Conservation (phyloP, 2,329 filamentous ascomycete species). For the Gaeumannomyces tritici region DNA sequence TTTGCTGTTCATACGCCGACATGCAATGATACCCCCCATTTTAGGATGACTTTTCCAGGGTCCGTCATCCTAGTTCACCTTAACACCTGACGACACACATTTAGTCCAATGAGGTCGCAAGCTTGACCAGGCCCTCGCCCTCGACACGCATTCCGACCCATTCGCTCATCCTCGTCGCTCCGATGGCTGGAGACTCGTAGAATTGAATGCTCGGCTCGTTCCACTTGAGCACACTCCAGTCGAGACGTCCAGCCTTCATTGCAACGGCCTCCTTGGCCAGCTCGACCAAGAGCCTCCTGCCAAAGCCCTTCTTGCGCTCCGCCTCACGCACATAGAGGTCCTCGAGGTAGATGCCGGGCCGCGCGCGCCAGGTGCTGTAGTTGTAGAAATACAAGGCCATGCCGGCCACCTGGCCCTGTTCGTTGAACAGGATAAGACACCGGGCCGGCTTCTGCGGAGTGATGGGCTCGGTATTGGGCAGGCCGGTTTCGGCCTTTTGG, state of each 20-base stretch:
- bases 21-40: not conserved
- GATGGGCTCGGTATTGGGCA: conserved; percentile 42
- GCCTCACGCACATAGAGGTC: conserved; percentile 74
- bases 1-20: not conserved
- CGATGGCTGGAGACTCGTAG: conserved; percentile 55
- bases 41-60: not conserved
- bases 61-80: too few relatives aligned
- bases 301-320: conserved; percentile 70
- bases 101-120: conserved; percentile 38
- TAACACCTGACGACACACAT: not conserved
- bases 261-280: conserved; percentile 71
- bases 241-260: conserved; percentile 65
- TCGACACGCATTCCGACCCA: conserved; percentile 73
- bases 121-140: conserved; percentile 49
- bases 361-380: conserved; percentile 88
- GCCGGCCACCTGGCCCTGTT: conserved; percentile 44
- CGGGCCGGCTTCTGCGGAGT: conserved; percentile 56
- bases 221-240: conserved; percentile 91
- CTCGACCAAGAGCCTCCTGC: conserved; percentile 61
- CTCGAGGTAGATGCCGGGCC: conserved; percentile 83
- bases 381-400: conserved; percentile 94
- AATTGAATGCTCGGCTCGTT: conserved; percentile 86
- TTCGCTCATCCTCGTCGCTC: conserved; percentile 56
- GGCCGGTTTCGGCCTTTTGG: conserved; percentile 12
- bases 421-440: conserved; percentile 57